Conservation (phyloP, 805 yeast genomes). For the Yamadazyma takamatsuzukensis region DNA sequence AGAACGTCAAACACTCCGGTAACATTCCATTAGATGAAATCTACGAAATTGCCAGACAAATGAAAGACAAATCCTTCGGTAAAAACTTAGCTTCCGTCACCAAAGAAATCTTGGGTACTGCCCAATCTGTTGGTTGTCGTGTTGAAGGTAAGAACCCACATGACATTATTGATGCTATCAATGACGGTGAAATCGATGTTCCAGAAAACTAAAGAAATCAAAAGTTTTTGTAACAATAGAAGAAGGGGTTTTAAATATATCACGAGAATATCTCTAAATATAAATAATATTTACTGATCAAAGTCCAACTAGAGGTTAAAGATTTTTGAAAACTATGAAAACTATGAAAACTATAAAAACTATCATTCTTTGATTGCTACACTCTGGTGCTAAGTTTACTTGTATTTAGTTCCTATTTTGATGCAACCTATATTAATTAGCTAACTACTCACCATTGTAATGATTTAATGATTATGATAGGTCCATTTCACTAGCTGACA, state of each 20-base stretch:
- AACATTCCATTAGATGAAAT: slow-evolving; percentile 96
- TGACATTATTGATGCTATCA: slow-evolving; percentile 96
- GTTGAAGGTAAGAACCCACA: slow-evolving; percentile 99
- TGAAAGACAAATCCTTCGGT: slow-evolving; percentile 97
- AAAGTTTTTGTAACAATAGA: slow-evolving; percentile 40
- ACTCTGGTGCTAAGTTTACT: slow-evolving; percentile 78
- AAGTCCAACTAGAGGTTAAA: not conserved
- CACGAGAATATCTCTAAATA: slow-evolving; percentile 8
- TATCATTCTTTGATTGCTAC: no score
- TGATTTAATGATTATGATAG: slow-evolving; percentile 43
- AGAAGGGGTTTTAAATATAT: slow-evolving; percentile 6
- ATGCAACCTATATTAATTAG: slow-evolving; percentile 75
- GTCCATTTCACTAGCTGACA: slow-evolving; percentile 69
- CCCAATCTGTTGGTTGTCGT: slow-evolving; percentile 99
- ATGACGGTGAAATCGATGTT: slow-evolving; percentile 96
- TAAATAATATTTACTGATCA: slow-evolving; percentile 2
- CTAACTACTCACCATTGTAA: slow-evolving; percentile 71
- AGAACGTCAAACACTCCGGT: slow-evolving; percentile 99
- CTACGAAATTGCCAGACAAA: slow-evolving; percentile 94
- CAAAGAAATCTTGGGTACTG: slow-evolving; percentile 99
- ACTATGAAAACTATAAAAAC: no score
- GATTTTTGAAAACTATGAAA: no score
- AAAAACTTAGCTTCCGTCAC: slow-evolving; percentile 94
- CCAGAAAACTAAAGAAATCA: slow-evolving; percentile 79
- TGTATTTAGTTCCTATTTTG: slow-evolving; percentile 82